A percentile compares a stretch with the other conserved stretches of the same genome.
Conservation (phyloP, 345 rosid genomes). For the Iberis pinnata region DNA sequence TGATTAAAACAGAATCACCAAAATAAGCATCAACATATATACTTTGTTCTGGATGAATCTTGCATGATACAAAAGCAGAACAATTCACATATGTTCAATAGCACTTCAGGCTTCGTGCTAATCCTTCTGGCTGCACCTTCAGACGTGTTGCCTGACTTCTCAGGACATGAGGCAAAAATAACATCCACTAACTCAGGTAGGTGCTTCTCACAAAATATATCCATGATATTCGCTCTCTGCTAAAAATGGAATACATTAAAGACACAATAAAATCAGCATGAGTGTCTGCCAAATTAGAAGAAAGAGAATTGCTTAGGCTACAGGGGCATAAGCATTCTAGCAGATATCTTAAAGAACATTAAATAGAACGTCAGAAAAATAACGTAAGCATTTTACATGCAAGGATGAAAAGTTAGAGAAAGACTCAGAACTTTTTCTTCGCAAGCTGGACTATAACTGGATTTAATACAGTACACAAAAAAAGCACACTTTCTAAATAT, state of each 20-base stretch:
- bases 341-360: constrained; percentile 3
- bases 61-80: constrained; percentile 90
- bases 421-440: background rate
- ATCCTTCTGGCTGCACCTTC: constrained; percentile 37
- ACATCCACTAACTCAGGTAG: constrained; percentile 80
- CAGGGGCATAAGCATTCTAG: background rate
- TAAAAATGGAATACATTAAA: constrained; percentile 11
- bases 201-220: constrained; percentile 93
- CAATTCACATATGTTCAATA: constrained; percentile 82
- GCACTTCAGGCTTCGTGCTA: constrained; percentile 75
- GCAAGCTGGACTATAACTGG: background rate
- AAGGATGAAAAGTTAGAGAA: constrained; percentile 3
- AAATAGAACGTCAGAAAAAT: too few relatives aligned
- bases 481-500: too few relatives aligned
- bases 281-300: constrained; percentile 7
- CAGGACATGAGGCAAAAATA: constrained; percentile 70
- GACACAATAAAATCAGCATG: constrained; percentile 6
- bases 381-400: too few relatives aligned
- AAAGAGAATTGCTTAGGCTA: background rate
- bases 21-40: constrained; percentile 27
- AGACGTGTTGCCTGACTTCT: constrained; percentile 39
- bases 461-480: background rate
- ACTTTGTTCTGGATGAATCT: constrained; percentile 94
- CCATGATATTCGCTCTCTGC: constrained; percentile 83
- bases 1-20: background rate